A percentile compares a stretch with the other conserved stretches of the same genome.
Conservation (phyloP, 2,329 filamentous ascomycete species). For the Elsinoe australis region DNA sequence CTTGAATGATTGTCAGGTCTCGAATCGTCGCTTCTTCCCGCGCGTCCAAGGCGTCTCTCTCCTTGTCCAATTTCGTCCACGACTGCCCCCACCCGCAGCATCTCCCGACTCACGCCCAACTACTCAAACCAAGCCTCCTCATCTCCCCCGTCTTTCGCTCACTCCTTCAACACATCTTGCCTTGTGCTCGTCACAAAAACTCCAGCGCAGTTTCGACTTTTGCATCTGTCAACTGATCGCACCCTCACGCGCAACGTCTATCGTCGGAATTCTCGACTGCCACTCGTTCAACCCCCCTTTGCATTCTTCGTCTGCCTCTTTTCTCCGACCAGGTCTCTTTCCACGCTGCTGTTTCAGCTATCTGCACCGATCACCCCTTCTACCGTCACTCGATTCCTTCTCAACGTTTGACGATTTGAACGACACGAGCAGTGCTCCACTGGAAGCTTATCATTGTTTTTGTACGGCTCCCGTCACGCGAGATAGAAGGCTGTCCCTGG, state of each 20-base stretch:
- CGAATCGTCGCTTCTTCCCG: constrained; percentile 13
- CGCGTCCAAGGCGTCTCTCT: constrained; percentile 5
- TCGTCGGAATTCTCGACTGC: constrained; percentile 17
- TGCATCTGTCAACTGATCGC: neutral
- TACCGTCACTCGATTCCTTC: constrained; percentile 4
- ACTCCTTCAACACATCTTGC: neutral
- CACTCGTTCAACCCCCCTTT: constrained; percentile 14
- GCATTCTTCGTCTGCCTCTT: constrained; percentile 13
- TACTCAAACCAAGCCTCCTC: neutral
- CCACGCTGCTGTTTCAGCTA: constrained; percentile 4
- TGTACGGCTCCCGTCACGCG: too few species aligned
- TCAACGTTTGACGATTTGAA: constrained; percentile 16
- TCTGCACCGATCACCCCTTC: constrained; percentile 11
- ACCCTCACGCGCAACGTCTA: neutral
- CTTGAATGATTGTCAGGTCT: neutral
- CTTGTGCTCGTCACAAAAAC: neutral
- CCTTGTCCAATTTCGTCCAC: constrained; percentile 14
- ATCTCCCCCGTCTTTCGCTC: neutral
- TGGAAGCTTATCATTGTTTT: constrained; percentile 11
- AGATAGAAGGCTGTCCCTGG: too few species aligned
- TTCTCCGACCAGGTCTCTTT: neutral
- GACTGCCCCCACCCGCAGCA: neutral
- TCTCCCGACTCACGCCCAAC: neutral
- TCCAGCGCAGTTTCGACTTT: neutral
- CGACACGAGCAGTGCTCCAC: constrained; percentile 5